Base-by-base conservation (phyloP, 352 stramenopile genomes). In the Phytophthora lateralis region DNA sequence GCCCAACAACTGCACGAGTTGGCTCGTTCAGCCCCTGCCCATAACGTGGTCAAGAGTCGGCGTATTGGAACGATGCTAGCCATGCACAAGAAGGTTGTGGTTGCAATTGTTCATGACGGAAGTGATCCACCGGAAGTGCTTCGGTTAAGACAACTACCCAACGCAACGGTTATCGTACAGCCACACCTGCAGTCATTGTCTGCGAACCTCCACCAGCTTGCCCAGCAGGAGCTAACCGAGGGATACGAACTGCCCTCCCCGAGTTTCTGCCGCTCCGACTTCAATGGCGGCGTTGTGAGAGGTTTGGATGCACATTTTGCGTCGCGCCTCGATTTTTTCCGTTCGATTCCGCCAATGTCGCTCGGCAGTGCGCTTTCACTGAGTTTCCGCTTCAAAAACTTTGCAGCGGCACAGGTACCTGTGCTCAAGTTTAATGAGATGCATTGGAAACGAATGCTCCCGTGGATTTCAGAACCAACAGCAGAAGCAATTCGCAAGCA, bases 361-460 rank as follows among this genome's bases (percentile, higher is more conserved):
- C 56, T 86, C 7, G 85, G 76, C 8, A 87, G 75, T 53, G 73
- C 73, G 27, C 49, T 93, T n/a, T 93, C 84, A 10, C 60, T 95
- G 24, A 89, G 77, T 55, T 92, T 91, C 49, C 81, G 84, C 18
- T 95, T 95, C 50, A 70, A 79, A 45, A 89, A 86, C 21, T 91
- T 93, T 37, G 38, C 60, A 0, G 81, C 76, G 6, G 58, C 30
- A 24, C 76, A 91, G 43, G 74, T 95, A 29, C 80, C 82, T 49
- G 80, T 89, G 9, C 68, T 71, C n/a, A 93, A 91, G 63, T 93
- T 93, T 50, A 92, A 93, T 32, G 62, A 78, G 24, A 92, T 92
- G 80, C 87, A 95, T 65, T 95, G 87, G 87, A 80, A 71, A 58
- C 87, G 87, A 27, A 93, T 93, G 84, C 55, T 95, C 27, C 87